These are phyloP conservation scores for Glaciozyma martinii DNA, from an alignment of 768 basidiomycete genomes.

Conservation along the genomic window DNA sequence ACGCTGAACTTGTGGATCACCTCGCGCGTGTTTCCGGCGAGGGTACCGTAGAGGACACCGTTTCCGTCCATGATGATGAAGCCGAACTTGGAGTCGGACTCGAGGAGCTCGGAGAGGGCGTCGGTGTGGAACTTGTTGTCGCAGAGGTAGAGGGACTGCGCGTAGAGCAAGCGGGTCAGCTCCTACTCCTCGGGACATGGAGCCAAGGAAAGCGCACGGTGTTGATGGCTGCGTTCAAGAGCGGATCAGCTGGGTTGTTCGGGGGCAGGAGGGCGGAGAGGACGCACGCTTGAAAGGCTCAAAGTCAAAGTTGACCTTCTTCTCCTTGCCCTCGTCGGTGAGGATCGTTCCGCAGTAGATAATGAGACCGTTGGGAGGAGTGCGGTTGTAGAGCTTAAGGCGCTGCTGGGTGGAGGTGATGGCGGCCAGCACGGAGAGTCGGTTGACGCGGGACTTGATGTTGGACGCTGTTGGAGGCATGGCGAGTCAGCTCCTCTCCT, in stretches of 20 bases:
- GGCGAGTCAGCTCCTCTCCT: background rate
- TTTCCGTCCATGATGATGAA: constrained; percentile 99
- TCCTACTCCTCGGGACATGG: background rate
- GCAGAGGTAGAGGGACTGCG: constrained; percentile 90
- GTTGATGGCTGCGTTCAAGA: constrained; percentile 51
- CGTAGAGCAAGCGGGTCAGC: background rate
- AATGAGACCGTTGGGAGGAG: constrained; percentile 88
- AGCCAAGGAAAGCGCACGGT: constrained; percentile 42
- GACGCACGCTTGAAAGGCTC: constrained; percentile 72
- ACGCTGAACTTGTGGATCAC: constrained; percentile 98
- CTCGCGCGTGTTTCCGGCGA: constrained; percentile 94
- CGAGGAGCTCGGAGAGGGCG: constrained; percentile 87
- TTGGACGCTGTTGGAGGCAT: constrained; percentile 82
- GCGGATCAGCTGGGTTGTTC: background rate
- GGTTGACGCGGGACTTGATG: constrained; percentile 97
- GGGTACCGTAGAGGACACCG: constrained; percentile 88
- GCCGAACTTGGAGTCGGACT: constrained; percentile 93
- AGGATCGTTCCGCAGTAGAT: constrained; percentile 96
- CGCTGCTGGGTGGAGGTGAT: constrained; percentile 98
- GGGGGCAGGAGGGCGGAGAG: background rate
- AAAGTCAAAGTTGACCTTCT: constrained; percentile 83
- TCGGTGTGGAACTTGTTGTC: constrained; percentile 99
- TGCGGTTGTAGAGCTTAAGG: constrained; percentile 90
- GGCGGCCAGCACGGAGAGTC: constrained; percentile 91
- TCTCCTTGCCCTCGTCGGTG: constrained; percentile 96